These are phyloP conservation scores for Phytophthora rubi DNA, from an alignment of 352 stramenopile species.

Conservation along the genomic window DNA sequence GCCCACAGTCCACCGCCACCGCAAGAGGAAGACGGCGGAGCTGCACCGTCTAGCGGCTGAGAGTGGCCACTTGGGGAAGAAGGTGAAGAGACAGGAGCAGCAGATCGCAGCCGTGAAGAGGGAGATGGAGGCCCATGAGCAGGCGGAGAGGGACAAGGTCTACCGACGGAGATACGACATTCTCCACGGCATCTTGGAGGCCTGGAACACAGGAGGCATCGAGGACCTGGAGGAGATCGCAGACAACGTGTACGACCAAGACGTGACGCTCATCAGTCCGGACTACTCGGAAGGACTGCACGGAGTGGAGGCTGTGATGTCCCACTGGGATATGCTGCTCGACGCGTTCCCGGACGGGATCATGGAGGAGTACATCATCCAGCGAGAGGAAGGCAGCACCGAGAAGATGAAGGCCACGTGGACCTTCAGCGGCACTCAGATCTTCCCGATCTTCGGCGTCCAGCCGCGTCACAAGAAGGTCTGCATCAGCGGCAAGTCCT, in stretches of 20 bases:
- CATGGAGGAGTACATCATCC: conserved; percentile 85
- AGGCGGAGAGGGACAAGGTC: conserved; percentile 47
- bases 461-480: conserved; percentile 80
- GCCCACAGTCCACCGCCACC: conserved; percentile 34
- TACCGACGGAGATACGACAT: conserved; percentile 77
- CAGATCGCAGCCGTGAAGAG: conserved; percentile 28
- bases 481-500: conserved; percentile 76
- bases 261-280: conserved; percentile 73
- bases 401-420: conserved; percentile 78
- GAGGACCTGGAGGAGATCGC: conserved; percentile 86
- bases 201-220: conserved; percentile 84
- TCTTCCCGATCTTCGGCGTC: conserved; percentile 75
- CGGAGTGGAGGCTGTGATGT: conserved; percentile 74
- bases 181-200: conserved; percentile 74
- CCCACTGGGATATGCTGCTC: conserved; percentile 70
- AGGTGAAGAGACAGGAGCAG: conserved; percentile 40
- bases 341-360: conserved; percentile 83
- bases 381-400: conserved; percentile 59
- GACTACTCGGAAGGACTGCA: conserved; percentile 69
- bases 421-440: conserved; percentile 82
- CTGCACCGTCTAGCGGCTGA: conserved; percentile 20
- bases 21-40: conserved; percentile 71
- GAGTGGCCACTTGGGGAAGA: conserved; percentile 44
- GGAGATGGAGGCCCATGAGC: conserved; percentile 39
- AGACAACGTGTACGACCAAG: conserved; percentile 73